Evolutionary conservation across 2,329 filamentous ascomycete genomes (phyloP), one percentile per base, ranked within the genome.

Genomic region (Juglanconis oblonga): DNA sequence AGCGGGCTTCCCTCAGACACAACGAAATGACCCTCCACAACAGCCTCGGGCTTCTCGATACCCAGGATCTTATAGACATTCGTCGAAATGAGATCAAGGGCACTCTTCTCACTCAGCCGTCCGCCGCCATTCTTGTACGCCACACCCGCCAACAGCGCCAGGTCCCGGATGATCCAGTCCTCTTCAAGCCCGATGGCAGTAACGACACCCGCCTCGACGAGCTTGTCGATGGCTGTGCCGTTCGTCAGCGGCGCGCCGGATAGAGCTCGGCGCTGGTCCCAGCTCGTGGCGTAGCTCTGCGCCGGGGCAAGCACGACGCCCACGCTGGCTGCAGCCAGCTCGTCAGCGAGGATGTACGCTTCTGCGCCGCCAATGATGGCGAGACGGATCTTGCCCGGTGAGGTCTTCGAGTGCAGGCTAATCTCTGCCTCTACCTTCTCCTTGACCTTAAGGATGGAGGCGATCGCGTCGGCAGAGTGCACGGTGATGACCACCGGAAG

Each of bases 241-340:
- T 88, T 87, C 0, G 86, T 87, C 0, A 89, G 76, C 1, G 87
- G 87, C 5, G 87, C 86, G 1, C 87, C 87, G 0, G 84, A 81
- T 10, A 89, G 74, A 0, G 84, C 80, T 2, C 86, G 81, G 0
- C 85, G 81, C 70, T 87, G 76, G 63, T 88, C 85, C 87, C 87
- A 90, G 0, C 69, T 71, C 3, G 68, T 70, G 2, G 79, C 77
- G 66, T 82, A 85, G 0, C 83, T 79, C 64, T 84, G 80, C 11
- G 87, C 70, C 1, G 86, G 86, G 0, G 81, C 77, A 1, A 90
- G 78, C 32, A 89, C 80, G 24, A 90, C 83, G 60, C 82, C 79
- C 0, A 87, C 82, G 1, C 76, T 65, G 0, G 85, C 84, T 0
- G 75, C 74, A 0, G 84, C 84, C 10, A 90, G 78, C 58, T 85